Percentiles rank a stretch among this genome's conserved stretches.
phyloP scores from a whole-genome alignment of 2,329 filamentous ascomycete genomes.

The Coleophoma eucalyptorum region DNA sequence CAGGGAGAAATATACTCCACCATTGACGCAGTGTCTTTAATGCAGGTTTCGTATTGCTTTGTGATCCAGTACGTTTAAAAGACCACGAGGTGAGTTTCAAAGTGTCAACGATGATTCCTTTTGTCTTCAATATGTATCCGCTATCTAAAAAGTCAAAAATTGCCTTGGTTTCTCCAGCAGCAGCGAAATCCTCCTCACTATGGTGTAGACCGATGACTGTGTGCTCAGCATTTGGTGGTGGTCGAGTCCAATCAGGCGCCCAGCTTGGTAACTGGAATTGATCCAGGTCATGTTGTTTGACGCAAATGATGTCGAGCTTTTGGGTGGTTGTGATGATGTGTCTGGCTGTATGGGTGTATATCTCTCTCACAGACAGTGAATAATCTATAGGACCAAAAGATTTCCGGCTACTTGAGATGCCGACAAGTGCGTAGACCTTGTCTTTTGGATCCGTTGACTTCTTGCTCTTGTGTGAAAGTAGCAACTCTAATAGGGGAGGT shows the following conservation, averaged over 20 bases:
- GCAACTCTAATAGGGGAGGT: slow-evolving; percentile 19
- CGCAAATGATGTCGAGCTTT: slow-evolving; percentile 21
- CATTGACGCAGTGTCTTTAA: slow-evolving; percentile 18
- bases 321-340: slow-evolving; percentile 17
- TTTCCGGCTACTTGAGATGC: slow-evolving; percentile 15
- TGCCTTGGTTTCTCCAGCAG: slow-evolving; percentile 13
- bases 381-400: slow-evolving; percentile 20
- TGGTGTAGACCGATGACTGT: slow-evolving; percentile 18
- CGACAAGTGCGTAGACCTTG: slow-evolving; percentile 24
- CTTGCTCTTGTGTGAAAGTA: slow-evolving; percentile 23
- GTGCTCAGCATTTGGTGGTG: slow-evolving; percentile 2
- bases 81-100: slow-evolving; percentile 11
- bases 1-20: slow-evolving; percentile 17
- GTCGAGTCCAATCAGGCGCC: slow-evolving; percentile 22
- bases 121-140: slow-evolving; percentile 12
- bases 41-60: slow-evolving; percentile 9
- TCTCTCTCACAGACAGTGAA: slow-evolving; percentile 12
- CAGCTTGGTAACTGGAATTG: slow-evolving; percentile 16
- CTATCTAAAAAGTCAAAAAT: slow-evolving; percentile 10
- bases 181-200: slow-evolving; percentile 4
- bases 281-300: slow-evolving; percentile 14
- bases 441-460: slow-evolving; percentile 23
- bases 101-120: slow-evolving; percentile 15
- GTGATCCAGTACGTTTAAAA: slow-evolving; percentile 11
- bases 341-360: slow-evolving; percentile 18